Conservation (phyloP, 1,284 basidiomycete genomes). For the Peniophora sp. region DNA sequence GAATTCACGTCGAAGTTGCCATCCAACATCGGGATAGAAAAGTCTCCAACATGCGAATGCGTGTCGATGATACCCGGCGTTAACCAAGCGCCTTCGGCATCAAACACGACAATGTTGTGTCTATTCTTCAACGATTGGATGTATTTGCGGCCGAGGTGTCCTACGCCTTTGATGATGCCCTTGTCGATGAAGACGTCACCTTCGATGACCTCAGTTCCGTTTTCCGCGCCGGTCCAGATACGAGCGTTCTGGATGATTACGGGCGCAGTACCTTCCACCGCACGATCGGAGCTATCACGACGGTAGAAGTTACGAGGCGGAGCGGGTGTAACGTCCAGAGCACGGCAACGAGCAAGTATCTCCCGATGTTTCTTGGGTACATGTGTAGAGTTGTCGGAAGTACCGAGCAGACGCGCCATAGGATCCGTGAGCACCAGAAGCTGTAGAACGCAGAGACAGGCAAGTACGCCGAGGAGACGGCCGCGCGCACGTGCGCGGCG, state of each 20-base stretch:
- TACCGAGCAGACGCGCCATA: neutral
- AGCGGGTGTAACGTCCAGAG: slow-evolving; percentile 28
- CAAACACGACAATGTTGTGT: slow-evolving; percentile 22
- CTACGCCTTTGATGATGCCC: slow-evolving; percentile 46
- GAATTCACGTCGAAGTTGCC: slow-evolving; percentile 31
- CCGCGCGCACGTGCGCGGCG: neutral
- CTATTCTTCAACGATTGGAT: slow-evolving; percentile 5
- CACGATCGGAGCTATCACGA: slow-evolving; percentile 58
- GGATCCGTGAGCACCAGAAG: neutral
- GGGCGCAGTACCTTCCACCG: slow-evolving; percentile 50
- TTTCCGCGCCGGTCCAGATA: slow-evolving; percentile 54
- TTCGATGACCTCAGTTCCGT: slow-evolving; percentile 42
- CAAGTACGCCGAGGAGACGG: neutral
- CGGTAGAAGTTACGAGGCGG: slow-evolving; percentile 37
- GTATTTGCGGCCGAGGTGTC: slow-evolving; percentile 22
- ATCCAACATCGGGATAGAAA: slow-evolving; percentile 12
- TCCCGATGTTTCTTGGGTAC: slow-evolving; percentile 19
- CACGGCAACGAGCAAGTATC: slow-evolving; percentile 29
- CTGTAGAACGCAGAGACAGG: neutral
- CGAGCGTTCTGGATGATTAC: slow-evolving; percentile 56
- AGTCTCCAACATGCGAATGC: slow-evolving; percentile 19
- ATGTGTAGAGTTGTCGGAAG: too few species aligned
- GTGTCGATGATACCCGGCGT: slow-evolving; percentile 29
- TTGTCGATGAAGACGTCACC: slow-evolving; percentile 48
- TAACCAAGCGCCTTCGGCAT: slow-evolving; percentile 43